Evolutionary conservation across 179 eudicot genomes (phyloP), one percentile per base, ranked within the genome.

Genomic region (Gypsophila paniculata): DNA sequence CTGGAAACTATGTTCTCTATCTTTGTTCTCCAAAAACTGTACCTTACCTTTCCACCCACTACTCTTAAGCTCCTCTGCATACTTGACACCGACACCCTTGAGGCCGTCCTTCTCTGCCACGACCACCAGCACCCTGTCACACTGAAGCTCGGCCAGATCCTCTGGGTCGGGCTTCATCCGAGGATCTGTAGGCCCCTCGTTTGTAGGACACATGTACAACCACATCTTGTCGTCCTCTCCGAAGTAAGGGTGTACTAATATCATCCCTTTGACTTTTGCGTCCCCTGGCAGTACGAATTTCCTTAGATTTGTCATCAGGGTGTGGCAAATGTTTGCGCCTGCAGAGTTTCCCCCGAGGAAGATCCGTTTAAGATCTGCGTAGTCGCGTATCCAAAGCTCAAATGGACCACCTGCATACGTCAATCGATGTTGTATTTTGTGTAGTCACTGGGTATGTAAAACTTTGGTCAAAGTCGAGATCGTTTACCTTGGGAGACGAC

Each of bases 311-410:
- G 48, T 71, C 3, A 80, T 72, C 25, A 79, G 11, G 3, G 49
- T 51, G 62, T 84, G 83, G 60, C 77, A 52, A 0, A 84, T 82
- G 72, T 79, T 84, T 12, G 75, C 83, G 19, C 87, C 87, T 3
- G 85, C 83, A 12, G 83, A 82, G 9, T 84, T 77, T 2, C 87
- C 87, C 19, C 70, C 78, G 51, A 79, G 2, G 72, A 79, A 79
- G 22, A 82, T 46, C 22, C 85, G 73, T 5, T 14, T 21, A 7
- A 84, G 53, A 51, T 84, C 83, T 17, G 65, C 85, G 63, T 75
- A 61, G 49, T 57, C 44, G 68, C 57, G 78, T 21, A 84, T 69
- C 83, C 83, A 84, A 0, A 78, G 72, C 0, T 76, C 83, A 13
- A 21, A 17, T 10, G 74, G 76, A 57, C 21, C 76, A 57, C 21